phyloP scores from a whole-genome alignment of 164 flowering plant species.

The Dillenia suffruticosa region DNA sequence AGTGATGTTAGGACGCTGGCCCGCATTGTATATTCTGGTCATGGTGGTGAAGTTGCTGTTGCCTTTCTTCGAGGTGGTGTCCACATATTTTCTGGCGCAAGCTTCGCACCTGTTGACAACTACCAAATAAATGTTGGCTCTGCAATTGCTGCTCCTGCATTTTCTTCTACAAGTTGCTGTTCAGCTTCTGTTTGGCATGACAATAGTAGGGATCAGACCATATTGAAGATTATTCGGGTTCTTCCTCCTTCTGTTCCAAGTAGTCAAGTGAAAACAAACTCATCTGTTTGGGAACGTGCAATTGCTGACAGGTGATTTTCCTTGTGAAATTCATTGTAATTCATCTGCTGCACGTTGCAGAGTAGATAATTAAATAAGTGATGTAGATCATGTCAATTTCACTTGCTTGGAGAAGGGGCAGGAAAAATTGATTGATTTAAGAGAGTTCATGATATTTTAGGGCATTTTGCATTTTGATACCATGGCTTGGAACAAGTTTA shows the following conservation, averaged over 20 bases:
- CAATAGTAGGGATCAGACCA: conserved; percentile 57
- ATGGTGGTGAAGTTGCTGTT: conserved; percentile 98
- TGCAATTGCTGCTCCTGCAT: conserved; percentile 96
- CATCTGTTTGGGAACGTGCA: conserved; percentile 94
- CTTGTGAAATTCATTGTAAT: neutral
- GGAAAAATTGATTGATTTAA: no score
- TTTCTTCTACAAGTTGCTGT: conserved; percentile 97
- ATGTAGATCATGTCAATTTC: no score
- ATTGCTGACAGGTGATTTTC: conserved; percentile 87
- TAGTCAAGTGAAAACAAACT: conserved; percentile 62
- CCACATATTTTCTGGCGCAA: conserved; percentile 90
- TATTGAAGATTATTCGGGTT: conserved; percentile 88
- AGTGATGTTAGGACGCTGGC: conserved; percentile 93
- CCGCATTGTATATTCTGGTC: conserved; percentile 88
- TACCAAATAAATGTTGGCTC: conserved; percentile 86
- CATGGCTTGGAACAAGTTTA: no score
- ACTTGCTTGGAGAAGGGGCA: no score
- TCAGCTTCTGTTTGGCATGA: conserved; percentile 98
- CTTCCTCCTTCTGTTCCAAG: conserved; percentile 83
- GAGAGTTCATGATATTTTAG: neutral
- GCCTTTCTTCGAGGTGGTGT: conserved; percentile 91
- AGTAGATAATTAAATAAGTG: neutral
- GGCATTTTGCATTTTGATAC: neutral
- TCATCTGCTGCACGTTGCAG: neutral
- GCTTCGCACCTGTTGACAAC: conserved; percentile 76